A percentile compares a stretch with the other conserved stretches of the same genome.
phyloP scores from a whole-genome alignment of 1,284 basidiomycete genomes.

The Apiotrichum veenhuisii region DNA sequence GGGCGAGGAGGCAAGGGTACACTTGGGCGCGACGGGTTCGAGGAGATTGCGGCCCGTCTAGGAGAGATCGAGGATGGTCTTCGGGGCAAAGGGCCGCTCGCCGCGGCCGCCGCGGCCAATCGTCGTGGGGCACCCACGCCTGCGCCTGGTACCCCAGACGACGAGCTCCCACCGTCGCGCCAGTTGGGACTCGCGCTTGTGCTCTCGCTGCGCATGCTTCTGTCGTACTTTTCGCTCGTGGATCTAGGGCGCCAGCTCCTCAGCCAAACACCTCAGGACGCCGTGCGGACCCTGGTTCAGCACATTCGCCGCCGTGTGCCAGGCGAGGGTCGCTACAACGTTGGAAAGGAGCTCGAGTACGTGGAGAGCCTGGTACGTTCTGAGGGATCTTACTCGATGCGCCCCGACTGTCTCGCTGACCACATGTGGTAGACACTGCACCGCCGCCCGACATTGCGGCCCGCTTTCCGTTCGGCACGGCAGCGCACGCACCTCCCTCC shows the following conservation, averaged over 20 bases:
- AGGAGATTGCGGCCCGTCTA: conserved; percentile 40
- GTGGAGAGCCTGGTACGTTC: conserved; percentile 42
- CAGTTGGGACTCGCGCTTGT: conserved; percentile 39
- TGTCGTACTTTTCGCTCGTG: conserved; percentile 45
- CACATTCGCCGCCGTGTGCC: conserved; percentile 40
- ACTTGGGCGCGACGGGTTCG: conserved; percentile 39
- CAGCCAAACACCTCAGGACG: conserved; percentile 34
- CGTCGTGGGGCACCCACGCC: neutral
- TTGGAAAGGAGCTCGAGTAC: conserved; percentile 44
- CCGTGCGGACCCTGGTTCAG: conserved; percentile 44
- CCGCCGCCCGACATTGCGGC: conserved; percentile 39
- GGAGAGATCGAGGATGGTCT: conserved; percentile 42
- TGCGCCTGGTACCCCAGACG: conserved; percentile 8
- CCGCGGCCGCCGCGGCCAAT: conserved; percentile 11
- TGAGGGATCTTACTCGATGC: too few species aligned
- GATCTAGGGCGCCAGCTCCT: conserved; percentile 42
- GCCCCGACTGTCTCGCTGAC: too few species aligned
- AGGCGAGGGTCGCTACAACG: conserved; percentile 44
- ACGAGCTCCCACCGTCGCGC: conserved; percentile 30
- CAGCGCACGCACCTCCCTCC: conserved; percentile 35
- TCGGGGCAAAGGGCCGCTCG: conserved; percentile 18
- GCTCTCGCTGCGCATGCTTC: conserved; percentile 43
- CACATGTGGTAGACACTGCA: conserved; percentile 22
- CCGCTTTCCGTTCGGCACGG: conserved; percentile 46
- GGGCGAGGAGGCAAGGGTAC: conserved; percentile 47